Conservation (phyloP, 768 basidiomycete species). For the Phlebiopsis flavidoalba region DNA sequence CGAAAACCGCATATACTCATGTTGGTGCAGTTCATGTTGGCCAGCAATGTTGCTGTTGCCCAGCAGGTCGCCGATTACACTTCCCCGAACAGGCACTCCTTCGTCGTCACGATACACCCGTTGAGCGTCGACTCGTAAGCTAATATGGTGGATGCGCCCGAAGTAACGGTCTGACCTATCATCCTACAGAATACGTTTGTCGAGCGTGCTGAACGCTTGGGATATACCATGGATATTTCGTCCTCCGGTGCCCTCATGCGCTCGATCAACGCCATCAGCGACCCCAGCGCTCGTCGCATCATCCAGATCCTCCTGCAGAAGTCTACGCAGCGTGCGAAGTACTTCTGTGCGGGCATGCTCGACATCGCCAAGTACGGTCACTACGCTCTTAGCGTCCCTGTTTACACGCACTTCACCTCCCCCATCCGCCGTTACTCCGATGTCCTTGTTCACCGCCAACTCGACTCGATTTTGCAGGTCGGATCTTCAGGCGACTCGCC, state of each 20-base stretch:
- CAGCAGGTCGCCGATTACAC: constrained; percentile 89
- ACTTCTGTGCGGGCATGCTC: constrained; percentile 98
- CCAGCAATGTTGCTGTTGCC: constrained; percentile 86
- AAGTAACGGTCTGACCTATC: constrained; percentile 2
- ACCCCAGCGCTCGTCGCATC: constrained; percentile 71
- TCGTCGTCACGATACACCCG: constrained; percentile 88
- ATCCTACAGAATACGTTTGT: constrained; percentile 59
- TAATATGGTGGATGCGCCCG: background rate
- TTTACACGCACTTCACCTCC: constrained; percentile 92
- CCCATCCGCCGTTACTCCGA: constrained; percentile 94
- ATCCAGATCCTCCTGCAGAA: constrained; percentile 83
- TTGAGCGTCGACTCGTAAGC: constrained; percentile 85
- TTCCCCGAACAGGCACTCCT: constrained; percentile 97
- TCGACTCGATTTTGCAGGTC: constrained; percentile 81
- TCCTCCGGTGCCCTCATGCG: constrained; percentile 79
- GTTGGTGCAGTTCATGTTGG: constrained; percentile 76
- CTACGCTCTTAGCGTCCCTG: constrained; percentile 82
- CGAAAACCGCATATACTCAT: background rate
- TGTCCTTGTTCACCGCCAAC: constrained; percentile 91
- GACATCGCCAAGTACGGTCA: constrained; percentile 98
- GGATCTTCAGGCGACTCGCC: constrained; percentile 43
- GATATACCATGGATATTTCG: constrained; percentile 75
- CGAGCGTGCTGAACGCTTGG: constrained; percentile 80
- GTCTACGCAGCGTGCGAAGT: constrained; percentile 93
- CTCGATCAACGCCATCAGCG: constrained; percentile 70